A percentile compares a stretch with the other conserved stretches of the same genome.
These are phyloP conservation scores for Phlyctochytrium arcticum DNA, from an alignment of 192 early-diverging fungal species.

Conservation along the genomic window DNA sequence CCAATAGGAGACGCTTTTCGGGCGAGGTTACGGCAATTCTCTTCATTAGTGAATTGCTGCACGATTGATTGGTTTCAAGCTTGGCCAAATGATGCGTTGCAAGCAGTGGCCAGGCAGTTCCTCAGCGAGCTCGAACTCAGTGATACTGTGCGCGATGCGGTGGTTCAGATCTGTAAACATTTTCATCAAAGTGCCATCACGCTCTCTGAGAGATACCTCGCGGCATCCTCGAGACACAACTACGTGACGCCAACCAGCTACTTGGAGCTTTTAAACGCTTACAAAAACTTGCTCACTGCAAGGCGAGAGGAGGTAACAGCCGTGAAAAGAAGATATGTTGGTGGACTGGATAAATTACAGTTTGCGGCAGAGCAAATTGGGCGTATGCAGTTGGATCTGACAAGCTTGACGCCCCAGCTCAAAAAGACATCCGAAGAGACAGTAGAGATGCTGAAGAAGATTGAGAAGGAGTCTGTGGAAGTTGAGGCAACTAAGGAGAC, in stretches of 20 bases:
- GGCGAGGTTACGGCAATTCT: constrained; percentile 54
- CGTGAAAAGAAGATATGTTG: constrained; percentile 47
- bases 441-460: constrained; percentile 53
- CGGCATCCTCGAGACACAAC: constrained; percentile 50
- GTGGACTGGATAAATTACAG: constrained; percentile 54
- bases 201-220: constrained; percentile 47
- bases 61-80: constrained; percentile 67
- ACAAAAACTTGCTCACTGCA: constrained; percentile 44
- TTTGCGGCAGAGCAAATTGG: constrained; percentile 58
- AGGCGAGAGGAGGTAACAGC: constrained; percentile 48
- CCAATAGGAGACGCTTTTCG: constrained; percentile 63
- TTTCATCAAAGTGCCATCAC: constrained; percentile 54
- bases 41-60: constrained; percentile 60
- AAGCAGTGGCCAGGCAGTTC: constrained; percentile 58
- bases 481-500: constrained; percentile 53
- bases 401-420: constrained; percentile 53
- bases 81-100: constrained; percentile 62
- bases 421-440: constrained; percentile 61
- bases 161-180: constrained; percentile 51
- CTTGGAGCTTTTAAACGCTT: constrained; percentile 51
- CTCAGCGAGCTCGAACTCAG: constrained; percentile 47
- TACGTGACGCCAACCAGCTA: constrained; percentile 62
- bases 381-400: constrained; percentile 55
- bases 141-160: constrained; percentile 21
- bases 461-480: constrained; percentile 58